Conservation (phyloP, 2,329 filamentous ascomycete genomes). For the Didymella segeticola region DNA sequence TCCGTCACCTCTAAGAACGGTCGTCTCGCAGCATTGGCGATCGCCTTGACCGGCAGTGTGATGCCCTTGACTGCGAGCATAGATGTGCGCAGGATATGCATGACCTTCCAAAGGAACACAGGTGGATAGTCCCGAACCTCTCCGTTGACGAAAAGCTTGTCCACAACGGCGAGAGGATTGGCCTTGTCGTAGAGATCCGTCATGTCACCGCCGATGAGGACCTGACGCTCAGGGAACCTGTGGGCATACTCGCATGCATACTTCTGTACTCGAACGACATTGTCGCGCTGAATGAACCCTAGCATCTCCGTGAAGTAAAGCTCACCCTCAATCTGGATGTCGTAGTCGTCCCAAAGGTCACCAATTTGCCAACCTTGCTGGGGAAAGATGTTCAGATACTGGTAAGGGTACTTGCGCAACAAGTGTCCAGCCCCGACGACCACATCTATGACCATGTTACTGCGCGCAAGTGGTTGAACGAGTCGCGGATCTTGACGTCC, state of each 20-base stretch:
- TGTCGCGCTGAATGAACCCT: conserved; percentile 34
- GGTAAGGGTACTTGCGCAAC: conserved; percentile 30
- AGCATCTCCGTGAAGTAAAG: conserved; percentile 40
- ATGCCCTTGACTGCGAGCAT: conserved; percentile 18
- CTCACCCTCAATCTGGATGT: conserved; percentile 41
- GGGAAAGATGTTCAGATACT: conserved; percentile 40
- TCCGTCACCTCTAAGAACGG: background rate
- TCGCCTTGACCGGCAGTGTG: background rate
- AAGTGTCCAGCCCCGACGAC: conserved; percentile 29
- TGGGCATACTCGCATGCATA: conserved; percentile 35
- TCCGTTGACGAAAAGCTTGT: conserved; percentile 38
- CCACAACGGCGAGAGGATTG: conserved; percentile 31
- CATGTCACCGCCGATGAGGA: conserved; percentile 25
- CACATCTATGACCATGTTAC: conserved; percentile 26
- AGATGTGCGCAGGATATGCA: conserved; percentile 30
- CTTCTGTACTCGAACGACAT: conserved; percentile 23
- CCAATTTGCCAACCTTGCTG: conserved; percentile 30
- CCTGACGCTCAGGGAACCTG: conserved; percentile 28
- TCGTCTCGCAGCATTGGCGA: background rate
- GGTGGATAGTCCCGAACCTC: conserved; percentile 33
- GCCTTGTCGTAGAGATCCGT: conserved; percentile 24
- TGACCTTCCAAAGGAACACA: conserved; percentile 40
- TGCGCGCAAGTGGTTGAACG: conserved; percentile 36
- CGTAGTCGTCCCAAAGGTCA: conserved; percentile 45
- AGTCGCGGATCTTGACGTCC: conserved; percentile 17